phyloP scores from a whole-genome alignment of 1,139 yeast genomes.

The Nakaseomyces uthaithaninus region DNA sequence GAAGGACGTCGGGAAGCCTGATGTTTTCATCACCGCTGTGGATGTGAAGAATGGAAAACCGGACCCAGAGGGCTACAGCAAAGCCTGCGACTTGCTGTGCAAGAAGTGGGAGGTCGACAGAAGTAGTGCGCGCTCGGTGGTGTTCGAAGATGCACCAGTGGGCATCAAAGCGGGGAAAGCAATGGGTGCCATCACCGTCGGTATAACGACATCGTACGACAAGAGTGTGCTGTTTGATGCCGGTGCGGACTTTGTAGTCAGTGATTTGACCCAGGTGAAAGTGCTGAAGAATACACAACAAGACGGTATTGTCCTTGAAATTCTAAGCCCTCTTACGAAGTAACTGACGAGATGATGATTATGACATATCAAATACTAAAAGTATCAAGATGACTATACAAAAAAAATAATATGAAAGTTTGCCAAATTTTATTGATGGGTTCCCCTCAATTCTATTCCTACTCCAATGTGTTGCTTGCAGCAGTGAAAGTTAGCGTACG shows the following conservation, averaged over 20 bases:
- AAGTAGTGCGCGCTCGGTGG: conserved; percentile 40
- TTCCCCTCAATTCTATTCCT: too few relatives aligned
- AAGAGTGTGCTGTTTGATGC: conserved; percentile 53
- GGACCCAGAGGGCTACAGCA: conserved; percentile 63
- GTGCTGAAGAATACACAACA: conserved; percentile 25
- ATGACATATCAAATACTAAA: neutral
- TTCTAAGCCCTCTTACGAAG: conserved; percentile 15
- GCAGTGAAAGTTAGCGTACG: too few relatives aligned
- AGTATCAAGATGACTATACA: too few relatives aligned
- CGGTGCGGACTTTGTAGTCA: conserved; percentile 70
- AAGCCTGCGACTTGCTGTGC: conserved; percentile 40
- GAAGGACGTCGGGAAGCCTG: conserved; percentile 43
- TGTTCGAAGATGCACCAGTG: conserved; percentile 81
- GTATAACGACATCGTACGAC: conserved; percentile 64
- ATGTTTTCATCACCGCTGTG: conserved; percentile 65
- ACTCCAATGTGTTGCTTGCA: too few relatives aligned
- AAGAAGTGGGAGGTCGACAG: conserved; percentile 41
- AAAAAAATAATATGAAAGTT: too few relatives aligned
- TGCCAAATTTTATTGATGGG: too few relatives aligned
- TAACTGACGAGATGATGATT: conserved; percentile 3
- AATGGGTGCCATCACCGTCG: conserved; percentile 68
- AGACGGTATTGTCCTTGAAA: conserved; percentile 20
- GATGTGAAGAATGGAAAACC: conserved; percentile 68
- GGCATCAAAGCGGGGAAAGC: conserved; percentile 71
- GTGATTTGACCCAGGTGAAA: conserved; percentile 45